A percentile compares a stretch with the other conserved stretches of the same genome.
These are phyloP conservation scores for Neurospora africana DNA, from an alignment of 495 filamentous ascomycete genomes.

Conservation along the genomic window DNA sequence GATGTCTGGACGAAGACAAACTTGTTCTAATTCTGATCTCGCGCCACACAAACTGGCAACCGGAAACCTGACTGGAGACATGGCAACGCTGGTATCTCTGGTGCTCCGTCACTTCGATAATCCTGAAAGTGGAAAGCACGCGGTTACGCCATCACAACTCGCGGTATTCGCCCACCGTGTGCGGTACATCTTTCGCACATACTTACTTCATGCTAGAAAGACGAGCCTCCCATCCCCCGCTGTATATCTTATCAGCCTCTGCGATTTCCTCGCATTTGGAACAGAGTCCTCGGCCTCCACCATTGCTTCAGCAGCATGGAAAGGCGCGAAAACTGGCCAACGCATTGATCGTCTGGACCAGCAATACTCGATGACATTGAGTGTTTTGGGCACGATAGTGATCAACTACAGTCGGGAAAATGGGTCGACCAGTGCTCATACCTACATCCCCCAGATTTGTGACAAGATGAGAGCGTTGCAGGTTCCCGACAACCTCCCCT, in stretches of 20 bases:
- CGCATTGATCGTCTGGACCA: conserved; percentile 3
- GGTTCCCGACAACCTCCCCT: conserved; percentile 8
- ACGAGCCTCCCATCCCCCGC: conserved; percentile 3
- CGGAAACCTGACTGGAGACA: conserved; percentile 4
- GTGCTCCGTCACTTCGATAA: conserved; percentile 5
- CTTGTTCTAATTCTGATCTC: neutral
- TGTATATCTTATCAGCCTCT: conserved; percentile 19
- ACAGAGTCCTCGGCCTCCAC: neutral
- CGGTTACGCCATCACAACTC: neutral
- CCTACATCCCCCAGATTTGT: conserved; percentile 14
- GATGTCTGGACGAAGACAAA: neutral
- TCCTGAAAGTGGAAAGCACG: neutral
- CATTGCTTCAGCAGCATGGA: conserved; percentile 12
- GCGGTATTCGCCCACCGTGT: conserved; percentile 10
- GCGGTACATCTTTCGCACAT: conserved; percentile 6
- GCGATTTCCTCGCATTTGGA: conserved; percentile 14
- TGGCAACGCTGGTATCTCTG: conserved; percentile 13
- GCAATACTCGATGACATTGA: conserved; percentile 18
- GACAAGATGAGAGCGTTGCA: conserved; percentile 15
- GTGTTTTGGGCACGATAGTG: conserved; percentile 13
- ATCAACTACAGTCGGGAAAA: conserved; percentile 14
- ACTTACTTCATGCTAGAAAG: conserved; percentile 1
- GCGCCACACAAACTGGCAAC: conserved; percentile 5
- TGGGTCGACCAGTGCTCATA: conserved; percentile 1
- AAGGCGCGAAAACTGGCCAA: neutral